Base-by-base conservation (phyloP, 257 asterid genomes). In the Vinca minor region DNA sequence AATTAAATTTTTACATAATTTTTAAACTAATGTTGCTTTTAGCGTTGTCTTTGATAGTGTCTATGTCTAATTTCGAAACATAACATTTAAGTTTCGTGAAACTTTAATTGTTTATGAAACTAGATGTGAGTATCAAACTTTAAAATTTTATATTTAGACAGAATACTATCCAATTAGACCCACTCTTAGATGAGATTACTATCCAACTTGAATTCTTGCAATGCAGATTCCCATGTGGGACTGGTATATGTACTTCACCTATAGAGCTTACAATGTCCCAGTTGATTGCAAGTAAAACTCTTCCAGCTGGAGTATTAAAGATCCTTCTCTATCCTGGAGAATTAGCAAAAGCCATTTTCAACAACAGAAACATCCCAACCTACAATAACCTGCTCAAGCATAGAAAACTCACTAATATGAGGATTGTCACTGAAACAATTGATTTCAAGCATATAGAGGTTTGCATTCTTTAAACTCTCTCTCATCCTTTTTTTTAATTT, bases 371-470 rank as follows among this genome's bases (percentile, higher is more conserved):
- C 69, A 21, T 74, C 63, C 85, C 86, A 53, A 68, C 59, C 72
- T 81, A 78, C 64, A 62, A 66, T 21, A 78, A 76, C 0, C 71
- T 81, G 23, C 67, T 83, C 18, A 31, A 62, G 3, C n/a, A 75
- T 1, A 77, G 75, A 72, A 78, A 73, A 69, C 69, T 65, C 59
- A n/a, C 63, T 68, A 73, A 62, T 5, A 41, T 45, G 62, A 59
- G 62, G 34, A 60, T 70, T 63, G 46, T 52, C 28, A 31, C 59
- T 52, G 18, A 59, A 31, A 15, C 67, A 28, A 63, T 62, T 62
- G 85, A 83, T 76, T 78, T 82, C 84, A 75, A 62, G 36, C 87
- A 84, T 13, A 68, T 87, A 64, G 92, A 87, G 95, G 95, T 86
- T 69, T 34, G 79, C 74, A 10, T 8, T 65, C 58, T 28, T 46